Evolutionary conservation across 1,284 basidiomycete species (phyloP), one percentile per base, ranked within the genome.

Genomic region (Malassezia yamatoensis): DNA sequence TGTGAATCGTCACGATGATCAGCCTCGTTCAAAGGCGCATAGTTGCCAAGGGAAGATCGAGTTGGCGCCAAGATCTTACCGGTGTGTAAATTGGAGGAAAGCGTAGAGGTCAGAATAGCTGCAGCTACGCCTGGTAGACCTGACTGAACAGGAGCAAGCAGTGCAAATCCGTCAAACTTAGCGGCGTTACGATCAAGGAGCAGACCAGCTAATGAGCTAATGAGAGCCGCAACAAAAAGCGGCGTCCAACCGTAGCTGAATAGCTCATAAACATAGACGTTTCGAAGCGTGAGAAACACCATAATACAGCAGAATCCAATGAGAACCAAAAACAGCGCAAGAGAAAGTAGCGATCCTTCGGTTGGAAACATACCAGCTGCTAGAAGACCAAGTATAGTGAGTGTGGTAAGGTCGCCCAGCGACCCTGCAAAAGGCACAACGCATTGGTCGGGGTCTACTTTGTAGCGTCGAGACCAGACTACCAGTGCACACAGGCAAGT

Each of bases 381-480:
- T 41, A 77, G 57, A 8, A 77, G 56, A 8, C 74, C 76, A 7
- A 78, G 63, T 35, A 78, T 61, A 7, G 72, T 72, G n/a, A 78
- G 82, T 0, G 93, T 94, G 51, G 96, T 80, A 32, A 98, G 80
- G 70, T 96, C 93, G 9, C 93, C 91, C 0, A 96, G 80, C 62
- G 88, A 91, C 2, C 89, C 83, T 0, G 93, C 93, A 5, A 96
- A 80, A 0, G 93, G 90, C 0, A 91, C 88, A 3, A 90, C 88
- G 62, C 96, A 93, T 74, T 96, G 96, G 72, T 96, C 90, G 52
- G 91, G 93, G 75, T 98, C 86, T 39, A 85, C 81, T 3, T 84
- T 82, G 51, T 81, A 82, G 66, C 79, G 81, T 45, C 88, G 79
- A 71, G 89, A 90, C 2, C 87, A 60, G 18, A 96, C 80, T 38